Base-by-base conservation (phyloP, 2,329 filamentous ascomycete species). In the Lomentospora prolificans region DNA sequence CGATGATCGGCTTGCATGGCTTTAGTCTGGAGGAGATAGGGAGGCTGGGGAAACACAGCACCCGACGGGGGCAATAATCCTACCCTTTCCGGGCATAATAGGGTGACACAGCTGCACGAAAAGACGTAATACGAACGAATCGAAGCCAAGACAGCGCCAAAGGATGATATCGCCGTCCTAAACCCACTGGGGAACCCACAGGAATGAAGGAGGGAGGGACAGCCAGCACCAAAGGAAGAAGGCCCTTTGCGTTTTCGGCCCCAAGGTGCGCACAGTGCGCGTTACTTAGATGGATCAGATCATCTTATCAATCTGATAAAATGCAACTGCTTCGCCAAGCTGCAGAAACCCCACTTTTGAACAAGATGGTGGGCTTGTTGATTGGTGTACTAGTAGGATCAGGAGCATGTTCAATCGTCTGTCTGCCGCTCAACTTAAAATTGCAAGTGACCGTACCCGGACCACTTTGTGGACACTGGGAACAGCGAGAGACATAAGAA, bases 291-390 rank as follows among this genome's bases (percentile, higher is more conserved):
- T 27, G 12, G 12, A 48, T 25, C 44, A 22, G 44, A 48, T 48
- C 44, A 25, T 48, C 44, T 48, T 48, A 48, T 48, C 44, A 48
- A 48, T 48, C 44, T 22, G 44, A 48, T 48, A 48, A 48, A 17
- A 12, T 48, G 17, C 17, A 10, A 48, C 17, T 12, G 12, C 44
- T 22, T 12, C 17, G 10, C 44, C 12, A 48, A 8, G 7, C 44
- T 25, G 44, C 22, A 10, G 24, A 10, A 41, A 19, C 36, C 36
- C 36, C 36, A 17, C 36, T 41, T 41, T 17, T 17, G 36, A n/a
- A 41, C 19, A 41, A 14, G 36, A 41, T 17, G n/a, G n/a, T n/a
- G n/a, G n/a, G n/a, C n/a, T n/a, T n/a, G n/a, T n/a, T n/a, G n/a
- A n/a, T n/a, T n/a, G n/a, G n/a, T n/a, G 44, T 19, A 5, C 36